Evolutionary conservation across 2,329 filamentous ascomycete genomes (phyloP).

Genomic region (Mollisia scopiformis): DNA sequence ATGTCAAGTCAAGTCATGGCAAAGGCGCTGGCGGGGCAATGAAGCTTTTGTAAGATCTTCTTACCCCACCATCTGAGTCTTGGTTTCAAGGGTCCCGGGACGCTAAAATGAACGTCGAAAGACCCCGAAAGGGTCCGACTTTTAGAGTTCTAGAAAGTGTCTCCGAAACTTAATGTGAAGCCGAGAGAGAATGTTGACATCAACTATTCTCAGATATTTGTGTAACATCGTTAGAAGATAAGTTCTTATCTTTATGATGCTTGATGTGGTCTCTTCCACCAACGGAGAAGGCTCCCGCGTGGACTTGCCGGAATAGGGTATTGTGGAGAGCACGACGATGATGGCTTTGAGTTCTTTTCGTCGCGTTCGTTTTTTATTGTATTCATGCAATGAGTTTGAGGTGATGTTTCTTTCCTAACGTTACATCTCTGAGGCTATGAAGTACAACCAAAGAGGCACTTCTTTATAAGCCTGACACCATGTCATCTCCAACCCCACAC

Average conservation of each 20-base stretch:
- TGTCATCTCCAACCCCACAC: slow-evolving; percentile 18
- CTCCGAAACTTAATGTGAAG: too few relatives aligned
- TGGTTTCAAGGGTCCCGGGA: neutral
- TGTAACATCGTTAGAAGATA: neutral
- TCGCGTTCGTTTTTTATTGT: neutral
- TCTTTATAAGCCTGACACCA: neutral
- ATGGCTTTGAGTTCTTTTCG: neutral
- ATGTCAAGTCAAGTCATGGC: neutral
- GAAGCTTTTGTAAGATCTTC: neutral
- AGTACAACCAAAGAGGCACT: neutral
- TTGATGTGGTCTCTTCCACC: too few relatives aligned
- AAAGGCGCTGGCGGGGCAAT: neutral
- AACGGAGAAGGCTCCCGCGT: neutral
- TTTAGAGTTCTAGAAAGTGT: too few relatives aligned
- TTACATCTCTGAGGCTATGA: neutral
- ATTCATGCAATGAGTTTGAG: neutral
- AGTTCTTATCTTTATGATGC: neutral
- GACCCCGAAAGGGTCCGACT: neutral
- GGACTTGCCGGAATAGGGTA: neutral
- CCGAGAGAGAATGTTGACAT: too few relatives aligned
- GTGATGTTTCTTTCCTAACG: neutral
- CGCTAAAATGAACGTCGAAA: neutral
- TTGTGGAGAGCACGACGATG: neutral
- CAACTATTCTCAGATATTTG: neutral
- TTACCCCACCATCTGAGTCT: neutral